Conservation (phyloP, 148 eudicot genomes). For the Polygonum aviculare region DNA sequence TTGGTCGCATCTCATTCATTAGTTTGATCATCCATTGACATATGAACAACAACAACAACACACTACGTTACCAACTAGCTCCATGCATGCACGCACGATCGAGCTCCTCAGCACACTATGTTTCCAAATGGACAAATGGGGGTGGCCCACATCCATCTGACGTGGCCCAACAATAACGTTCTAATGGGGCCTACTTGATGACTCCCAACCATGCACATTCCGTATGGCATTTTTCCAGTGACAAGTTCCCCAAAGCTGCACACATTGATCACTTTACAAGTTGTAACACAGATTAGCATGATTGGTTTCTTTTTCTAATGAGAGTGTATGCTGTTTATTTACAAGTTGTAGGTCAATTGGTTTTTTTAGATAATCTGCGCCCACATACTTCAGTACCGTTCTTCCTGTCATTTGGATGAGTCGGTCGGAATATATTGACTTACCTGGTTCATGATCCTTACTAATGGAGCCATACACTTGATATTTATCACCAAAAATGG, state of each 20-base stretch:
- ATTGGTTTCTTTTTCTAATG: not conserved
- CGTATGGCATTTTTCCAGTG: not conserved
- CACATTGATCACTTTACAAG: not conserved
- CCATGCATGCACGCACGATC: not conserved
- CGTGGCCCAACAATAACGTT: not conserved
- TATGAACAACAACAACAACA: not conserved
- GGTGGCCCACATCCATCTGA: not conserved
- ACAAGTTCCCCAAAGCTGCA: not conserved
- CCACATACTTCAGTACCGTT: no score
- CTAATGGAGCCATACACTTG: no score
- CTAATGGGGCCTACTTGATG: not conserved
- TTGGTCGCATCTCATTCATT: constrained; percentile 1
- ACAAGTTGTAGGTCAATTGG: no score
- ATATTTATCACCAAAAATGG: no score
- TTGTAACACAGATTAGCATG: not conserved
- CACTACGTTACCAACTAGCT: not conserved
- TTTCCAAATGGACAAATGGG: not conserved
- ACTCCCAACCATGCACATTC: not conserved
- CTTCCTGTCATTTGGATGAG: no score
- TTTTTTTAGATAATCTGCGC: no score
- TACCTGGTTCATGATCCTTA: no score
- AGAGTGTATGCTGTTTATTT: no score
- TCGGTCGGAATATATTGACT: no score
- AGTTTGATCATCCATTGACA: no score
- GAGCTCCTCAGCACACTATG: no score